phyloP scores from a whole-genome alignment of 768 basidiomycete genomes.

The Crassisporium funariophilum region DNA sequence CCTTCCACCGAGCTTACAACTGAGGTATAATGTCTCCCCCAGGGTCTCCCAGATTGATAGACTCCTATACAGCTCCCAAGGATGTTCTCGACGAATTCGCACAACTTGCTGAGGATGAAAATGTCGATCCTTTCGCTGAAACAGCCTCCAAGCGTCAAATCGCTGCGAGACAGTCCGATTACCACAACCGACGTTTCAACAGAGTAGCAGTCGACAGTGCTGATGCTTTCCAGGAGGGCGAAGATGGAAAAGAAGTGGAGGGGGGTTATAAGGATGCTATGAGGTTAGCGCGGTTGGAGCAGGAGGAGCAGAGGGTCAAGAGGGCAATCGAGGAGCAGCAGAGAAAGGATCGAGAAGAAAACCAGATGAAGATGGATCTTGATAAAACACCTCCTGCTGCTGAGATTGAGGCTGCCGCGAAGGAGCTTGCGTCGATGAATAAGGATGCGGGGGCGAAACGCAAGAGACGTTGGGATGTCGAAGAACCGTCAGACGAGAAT shows the following conservation, averaged over 20 bases:
- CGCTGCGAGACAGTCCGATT: slow-evolving; percentile 90
- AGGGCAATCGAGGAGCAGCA: slow-evolving; percentile 89
- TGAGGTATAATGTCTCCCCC: slow-evolving; percentile 59
- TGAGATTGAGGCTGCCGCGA: slow-evolving; percentile 72
- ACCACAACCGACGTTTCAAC: slow-evolving; percentile 89
- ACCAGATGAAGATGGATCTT: slow-evolving; percentile 78
- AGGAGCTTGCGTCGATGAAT: slow-evolving; percentile 55
- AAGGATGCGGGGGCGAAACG: slow-evolving; percentile 58
- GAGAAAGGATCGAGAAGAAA: slow-evolving; percentile 72
- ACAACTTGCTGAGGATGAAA: slow-evolving; percentile 91
- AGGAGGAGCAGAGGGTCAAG: slow-evolving; percentile 86
- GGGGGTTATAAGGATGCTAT: slow-evolving; percentile 97
- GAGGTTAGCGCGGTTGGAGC: slow-evolving; percentile 87
- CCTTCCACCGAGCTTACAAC: slow-evolving; percentile 15
- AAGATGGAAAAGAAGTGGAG: slow-evolving; percentile 71
- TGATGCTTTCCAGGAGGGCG: slow-evolving; percentile 71
- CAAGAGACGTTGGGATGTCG: slow-evolving; percentile 82
- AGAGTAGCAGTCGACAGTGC: slow-evolving; percentile 80
- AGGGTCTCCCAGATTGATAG: slow-evolving; percentile 71
- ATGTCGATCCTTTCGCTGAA: slow-evolving; percentile 89
- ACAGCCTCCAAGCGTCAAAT: slow-evolving; percentile 93
- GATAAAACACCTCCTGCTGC: slow-evolving; percentile 91
- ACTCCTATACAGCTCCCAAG: slow-evolving; percentile 92
- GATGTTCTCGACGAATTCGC: slow-evolving; percentile 94
- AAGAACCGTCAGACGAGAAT: slow-evolving; percentile 65